Base-by-base conservation (phyloP, 2,329 filamentous ascomycete species). In the Cladorrhinum sp. region DNA sequence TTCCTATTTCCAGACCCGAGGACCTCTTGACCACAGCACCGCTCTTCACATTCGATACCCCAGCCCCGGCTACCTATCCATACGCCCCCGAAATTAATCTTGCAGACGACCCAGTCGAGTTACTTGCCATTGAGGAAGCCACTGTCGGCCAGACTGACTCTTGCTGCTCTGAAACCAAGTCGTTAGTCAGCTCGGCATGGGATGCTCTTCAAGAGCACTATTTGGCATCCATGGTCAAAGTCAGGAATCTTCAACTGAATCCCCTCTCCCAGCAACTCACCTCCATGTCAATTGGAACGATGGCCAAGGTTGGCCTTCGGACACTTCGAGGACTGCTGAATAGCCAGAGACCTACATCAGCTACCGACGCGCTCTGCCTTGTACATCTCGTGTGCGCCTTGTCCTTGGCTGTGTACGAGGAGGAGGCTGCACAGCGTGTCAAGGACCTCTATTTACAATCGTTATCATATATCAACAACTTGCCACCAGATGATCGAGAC, bases 311-410 rank as follows among this genome's bases (percentile, higher is more conserved):
- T 6, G 82, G 81, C 8, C 71, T 84, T 2, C 65, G 73, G 18
- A 71, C 74, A 5, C 70, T 84, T 20, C 73, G 69, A 7, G 69
- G 68, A 10, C 70, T 81, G 3, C 64, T 83, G 0, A 69, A 74
- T 22, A 78, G 77, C 2, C 66, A 66, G n/a, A 69, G 71, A 6
- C 69, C 73, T 0, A 67, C 70, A 2, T 75, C 77, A 1, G 73
- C 81, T 3, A 65, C 79, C 25, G 74, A 80, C 25, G 74, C 77
- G 2, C 66, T 85, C 1, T 84, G 80, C 66, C 79, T 84, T 62
- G 68, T 83, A 29, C 81, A 85, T 58, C 63, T 84, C 20, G 72
- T 79, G 23, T 83, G 82, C 63, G 78, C 80, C 12, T 74, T 84
- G 38, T 81, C 78, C 3, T 64, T 82, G 9, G 73, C 80, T 13